Evolutionary conservation across 2,329 filamentous ascomycete genomes (phyloP).

Genomic region (Pezicula radicicola): DNA sequence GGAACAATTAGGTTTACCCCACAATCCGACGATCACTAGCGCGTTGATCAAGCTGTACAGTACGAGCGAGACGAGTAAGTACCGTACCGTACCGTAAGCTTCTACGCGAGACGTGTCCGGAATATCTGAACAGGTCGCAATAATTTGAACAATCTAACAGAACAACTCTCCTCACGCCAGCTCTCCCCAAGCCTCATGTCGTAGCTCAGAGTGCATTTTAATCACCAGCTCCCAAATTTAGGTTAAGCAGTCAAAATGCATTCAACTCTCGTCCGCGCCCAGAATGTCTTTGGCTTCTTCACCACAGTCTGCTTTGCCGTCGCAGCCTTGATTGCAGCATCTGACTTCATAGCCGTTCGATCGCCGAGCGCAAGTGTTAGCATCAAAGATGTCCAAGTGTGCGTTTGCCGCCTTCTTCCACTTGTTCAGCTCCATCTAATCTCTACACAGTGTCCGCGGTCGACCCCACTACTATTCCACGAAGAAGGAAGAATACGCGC

Average conservation of each 20-base stretch:
- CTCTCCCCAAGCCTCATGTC: neutral
- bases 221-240: neutral
- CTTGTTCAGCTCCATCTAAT: neutral
- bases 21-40: conserved; percentile 11
- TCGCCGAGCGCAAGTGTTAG: conserved; percentile 62
- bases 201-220: too few relatives aligned
- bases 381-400: conserved; percentile 83
- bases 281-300: conserved; percentile 97
- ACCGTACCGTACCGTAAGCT: too few relatives aligned
- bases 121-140: neutral
- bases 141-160: too few relatives aligned
- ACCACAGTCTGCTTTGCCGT: conserved; percentile 87
- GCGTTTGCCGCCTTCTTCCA: conserved; percentile 30
- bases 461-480: conserved; percentile 93
- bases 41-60: neutral
- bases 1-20: neutral
- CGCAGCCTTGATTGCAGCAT: conserved; percentile 75
- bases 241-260: conserved; percentile 59
- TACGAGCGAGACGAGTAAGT: neutral
- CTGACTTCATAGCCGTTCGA: conserved; percentile 69
- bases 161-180: too few relatives aligned
- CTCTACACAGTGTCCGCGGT: conserved; percentile 66
- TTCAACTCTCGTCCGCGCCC: conserved; percentile 77
- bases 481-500: conserved; percentile 93
- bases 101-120: neutral